Conservation (phyloP, 169 alveolate species). For the Plasmodium inui region DNA sequence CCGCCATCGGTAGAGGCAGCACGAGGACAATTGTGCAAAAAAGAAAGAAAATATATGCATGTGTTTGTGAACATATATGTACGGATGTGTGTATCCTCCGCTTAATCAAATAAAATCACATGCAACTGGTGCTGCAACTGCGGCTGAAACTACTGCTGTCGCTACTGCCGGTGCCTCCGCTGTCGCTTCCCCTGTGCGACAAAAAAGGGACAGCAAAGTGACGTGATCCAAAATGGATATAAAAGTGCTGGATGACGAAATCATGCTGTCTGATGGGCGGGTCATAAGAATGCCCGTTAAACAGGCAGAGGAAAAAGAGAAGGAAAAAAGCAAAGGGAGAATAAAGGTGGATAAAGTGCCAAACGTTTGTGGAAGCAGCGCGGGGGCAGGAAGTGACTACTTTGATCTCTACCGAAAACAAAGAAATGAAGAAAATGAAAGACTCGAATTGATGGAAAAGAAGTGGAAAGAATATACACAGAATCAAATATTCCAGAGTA, state of each 20-base stretch:
- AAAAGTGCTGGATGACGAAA: conserved; percentile 73
- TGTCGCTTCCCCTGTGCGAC: not conserved
- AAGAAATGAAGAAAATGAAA: conserved; percentile 76
- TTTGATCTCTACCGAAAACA: conserved; percentile 80
- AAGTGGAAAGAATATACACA: conserved; percentile 78
- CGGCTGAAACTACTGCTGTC: too few species aligned
- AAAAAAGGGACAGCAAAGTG: not conserved
- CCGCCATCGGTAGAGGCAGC: not conserved
- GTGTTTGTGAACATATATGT: not conserved
- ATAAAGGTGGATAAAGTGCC: conserved; percentile 77
- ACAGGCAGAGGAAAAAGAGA: conserved; percentile 12
- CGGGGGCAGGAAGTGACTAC: conserved; percentile 88
- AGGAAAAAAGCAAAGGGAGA: conserved; percentile 64
- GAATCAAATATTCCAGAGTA: conserved; percentile 79
- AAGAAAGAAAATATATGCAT: not conserved
- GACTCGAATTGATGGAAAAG: conserved; percentile 76
- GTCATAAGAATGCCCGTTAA: conserved; percentile 71
- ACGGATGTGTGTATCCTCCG: not conserved
- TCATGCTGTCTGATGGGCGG: conserved; percentile 79
- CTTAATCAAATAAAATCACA: not conserved
- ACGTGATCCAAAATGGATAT: conserved; percentile 1
- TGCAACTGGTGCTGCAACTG: too few species aligned
- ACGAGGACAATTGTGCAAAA: not conserved
- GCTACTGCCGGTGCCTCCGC: not conserved
- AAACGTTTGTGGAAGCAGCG: conserved; percentile 86